Evolutionary conservation across 1,139 yeast species (phyloP).

Genomic region (Pichia sorboxylosa): DNA sequence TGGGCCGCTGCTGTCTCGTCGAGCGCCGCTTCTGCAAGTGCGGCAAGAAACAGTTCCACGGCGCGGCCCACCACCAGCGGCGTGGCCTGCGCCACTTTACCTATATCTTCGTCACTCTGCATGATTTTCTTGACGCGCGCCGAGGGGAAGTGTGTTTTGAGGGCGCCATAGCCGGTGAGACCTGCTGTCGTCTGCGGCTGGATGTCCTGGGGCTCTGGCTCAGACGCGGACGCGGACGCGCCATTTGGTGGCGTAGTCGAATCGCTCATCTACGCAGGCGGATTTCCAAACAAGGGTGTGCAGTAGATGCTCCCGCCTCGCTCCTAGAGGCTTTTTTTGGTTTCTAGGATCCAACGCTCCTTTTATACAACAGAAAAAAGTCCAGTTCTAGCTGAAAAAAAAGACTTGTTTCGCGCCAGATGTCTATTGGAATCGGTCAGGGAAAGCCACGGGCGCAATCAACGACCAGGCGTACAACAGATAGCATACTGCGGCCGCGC

Average conservation of each 20-base stretch:
- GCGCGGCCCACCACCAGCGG: constrained; percentile 96
- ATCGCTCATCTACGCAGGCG: no score
- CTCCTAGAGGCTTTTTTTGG: no score
- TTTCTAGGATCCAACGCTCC: no score
- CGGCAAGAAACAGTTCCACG: constrained; percentile 80
- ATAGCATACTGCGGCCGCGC: constrained; percentile 89
- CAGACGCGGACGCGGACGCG: no score
- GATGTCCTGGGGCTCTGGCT: no score
- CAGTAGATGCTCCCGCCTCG: no score
- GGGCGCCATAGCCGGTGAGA: constrained; percentile 29
- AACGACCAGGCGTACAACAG: constrained; percentile 81
- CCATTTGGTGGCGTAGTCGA: no score
- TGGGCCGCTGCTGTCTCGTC: constrained; percentile 68
- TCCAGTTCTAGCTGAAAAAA: no score
- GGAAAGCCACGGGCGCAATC: constrained; percentile 80
- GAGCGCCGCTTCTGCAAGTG: constrained; percentile 76
- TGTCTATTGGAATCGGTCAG: constrained; percentile 55
- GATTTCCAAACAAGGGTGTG: no score
- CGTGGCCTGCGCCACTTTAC: constrained; percentile 97
- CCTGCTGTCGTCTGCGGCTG: no score
- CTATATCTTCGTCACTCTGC: constrained; percentile 98
- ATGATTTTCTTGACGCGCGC: constrained; percentile 91
- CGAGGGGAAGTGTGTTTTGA: constrained; percentile 92
- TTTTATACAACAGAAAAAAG: no score
- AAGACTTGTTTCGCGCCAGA: no score